Evolutionary conservation across 1,284 basidiomycete species (phyloP).

Genomic region (Coriolopsis trogii): DNA sequence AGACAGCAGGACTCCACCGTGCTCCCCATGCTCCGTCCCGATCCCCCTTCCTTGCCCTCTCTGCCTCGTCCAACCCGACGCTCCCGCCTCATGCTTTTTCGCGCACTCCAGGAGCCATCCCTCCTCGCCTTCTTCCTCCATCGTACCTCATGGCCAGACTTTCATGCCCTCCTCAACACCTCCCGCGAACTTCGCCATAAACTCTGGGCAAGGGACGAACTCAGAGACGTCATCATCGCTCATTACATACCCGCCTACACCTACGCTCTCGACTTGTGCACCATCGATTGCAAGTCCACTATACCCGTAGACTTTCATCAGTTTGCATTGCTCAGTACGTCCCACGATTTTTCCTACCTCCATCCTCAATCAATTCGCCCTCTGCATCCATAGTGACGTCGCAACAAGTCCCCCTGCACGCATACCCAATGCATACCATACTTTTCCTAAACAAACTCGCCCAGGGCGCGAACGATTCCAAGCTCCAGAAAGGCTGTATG

Average conservation of each 20-base stretch:
- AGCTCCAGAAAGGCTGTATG: conserved; percentile 40
- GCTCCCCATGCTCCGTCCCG: background rate
- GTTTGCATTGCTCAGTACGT: conserved; percentile 64
- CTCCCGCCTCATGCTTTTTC: conserved; percentile 11
- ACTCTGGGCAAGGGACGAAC: conserved; percentile 43
- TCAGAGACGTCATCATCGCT: conserved; percentile 57
- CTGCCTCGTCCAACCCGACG: conserved; percentile 14
- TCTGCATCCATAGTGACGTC: conserved; percentile 56
- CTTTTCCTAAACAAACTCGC: conserved; percentile 44
- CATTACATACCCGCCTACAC: conserved; percentile 63
- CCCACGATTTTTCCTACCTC: conserved; percentile 11
- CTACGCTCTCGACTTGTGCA: conserved; percentile 43
- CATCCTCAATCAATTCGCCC: conserved; percentile 3
- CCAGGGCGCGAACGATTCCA: conserved; percentile 34
- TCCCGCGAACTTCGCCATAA: conserved; percentile 46
- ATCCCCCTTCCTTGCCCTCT: background rate
- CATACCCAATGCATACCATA: conserved; percentile 60
- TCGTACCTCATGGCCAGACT: conserved; percentile 54
- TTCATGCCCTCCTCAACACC: conserved; percentile 53
- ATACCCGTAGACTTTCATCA: conserved; percentile 59
- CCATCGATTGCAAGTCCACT: conserved; percentile 44
- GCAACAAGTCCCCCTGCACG: conserved; percentile 59
- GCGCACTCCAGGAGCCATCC: conserved; percentile 40
- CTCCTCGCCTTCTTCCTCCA: conserved; percentile 48
- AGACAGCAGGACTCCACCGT: background rate